Evolutionary conservation across 257 asterid species (phyloP), one percentile per base, ranked within the genome.

Genomic region (Capsicum rhomboideum): DNA sequence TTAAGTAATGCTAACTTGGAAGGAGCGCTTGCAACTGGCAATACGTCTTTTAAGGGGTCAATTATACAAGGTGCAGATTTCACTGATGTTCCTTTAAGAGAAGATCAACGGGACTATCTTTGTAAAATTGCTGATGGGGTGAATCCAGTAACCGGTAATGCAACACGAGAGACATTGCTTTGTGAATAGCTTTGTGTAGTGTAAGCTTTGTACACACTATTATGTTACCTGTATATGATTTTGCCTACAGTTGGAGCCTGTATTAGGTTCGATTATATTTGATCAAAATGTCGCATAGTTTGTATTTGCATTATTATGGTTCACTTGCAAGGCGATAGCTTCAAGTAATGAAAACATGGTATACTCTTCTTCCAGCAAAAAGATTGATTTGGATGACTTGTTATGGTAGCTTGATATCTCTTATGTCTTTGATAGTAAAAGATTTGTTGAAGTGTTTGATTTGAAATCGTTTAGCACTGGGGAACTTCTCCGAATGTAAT

Each of bases 21-120:
- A 90, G 98, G 98, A 75, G 99, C 99, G 72, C 94, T 93, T 84
- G 90, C 95, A 63, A 93, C 98, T 1, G 98, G 99, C 82, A 97
- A 97, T 80, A 97, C 98, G 77, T 95, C 98, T 64, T 97, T 97
- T 87, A 92, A 84, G 88, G 98, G 97, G 46, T 88, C 98, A 61
- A 88, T 26, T 52, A 96, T 94, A 84, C 90, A 94, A 2, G 99
- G 99, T 2, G 98, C 99, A 90, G 99, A 96, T 78, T 96, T 96
- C 85, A 96, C 99, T 2, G 98, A 96, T 83, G 98, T 96, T 82
- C 98, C 98, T n/a, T 81, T 94, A 84, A 92, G 99, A 86, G 99
- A 93, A 0, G 99, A 96, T 85, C 99, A 96, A 86, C 91, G 96
- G 34, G 93, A 82, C 83, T 96, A 93, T 87, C 98, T 96, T 46